A percentile compares a stretch with the other conserved stretches of the same genome.
Conservation (phyloP, 2,329 filamentous ascomycete genomes). For the Lachnellula arida region DNA sequence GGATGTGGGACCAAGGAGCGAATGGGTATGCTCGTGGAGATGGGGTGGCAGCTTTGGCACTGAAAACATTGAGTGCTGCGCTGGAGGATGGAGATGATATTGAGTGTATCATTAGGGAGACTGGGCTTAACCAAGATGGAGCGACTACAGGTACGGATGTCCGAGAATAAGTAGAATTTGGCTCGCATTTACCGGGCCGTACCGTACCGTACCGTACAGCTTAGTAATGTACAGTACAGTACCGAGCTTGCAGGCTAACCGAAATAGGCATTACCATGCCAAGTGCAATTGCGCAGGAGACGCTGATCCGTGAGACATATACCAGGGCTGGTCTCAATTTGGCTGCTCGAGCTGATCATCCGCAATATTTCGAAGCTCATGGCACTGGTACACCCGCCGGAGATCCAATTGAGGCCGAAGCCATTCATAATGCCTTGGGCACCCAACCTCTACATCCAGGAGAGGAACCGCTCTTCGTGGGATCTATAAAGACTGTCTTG, state of each 20-base stretch:
- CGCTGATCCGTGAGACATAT: neutral
- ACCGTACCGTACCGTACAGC: neutral
- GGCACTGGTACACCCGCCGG: conserved; percentile 6
- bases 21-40: conserved; percentile 35
- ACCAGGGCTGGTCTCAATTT: neutral
- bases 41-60: conserved; percentile 50
- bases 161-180: no score
- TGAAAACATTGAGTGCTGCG: conserved; percentile 48
- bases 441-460: conserved; percentile 2
- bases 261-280: no score
- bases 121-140: conserved; percentile 41
- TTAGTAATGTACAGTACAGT: neutral
- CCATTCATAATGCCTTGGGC: conserved; percentile 4
- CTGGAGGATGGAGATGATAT: conserved; percentile 46
- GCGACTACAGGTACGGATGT: conserved; percentile 39
- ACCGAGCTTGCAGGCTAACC: no score
- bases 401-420: conserved; percentile 11
- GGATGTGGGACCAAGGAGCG: neutral
- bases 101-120: conserved; percentile 44
- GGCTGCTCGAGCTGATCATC: neutral
- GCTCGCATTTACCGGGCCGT: conserved; percentile 9
- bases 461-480: conserved; percentile 1
- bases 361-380: neutral
- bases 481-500: conserved; percentile 23
- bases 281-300: no score